Percentiles rank a stretch among this genome's conserved stretches.
phyloP scores from a whole-genome alignment of 2,329 filamentous ascomycete species.

The Aspergillus tubingensis region DNA sequence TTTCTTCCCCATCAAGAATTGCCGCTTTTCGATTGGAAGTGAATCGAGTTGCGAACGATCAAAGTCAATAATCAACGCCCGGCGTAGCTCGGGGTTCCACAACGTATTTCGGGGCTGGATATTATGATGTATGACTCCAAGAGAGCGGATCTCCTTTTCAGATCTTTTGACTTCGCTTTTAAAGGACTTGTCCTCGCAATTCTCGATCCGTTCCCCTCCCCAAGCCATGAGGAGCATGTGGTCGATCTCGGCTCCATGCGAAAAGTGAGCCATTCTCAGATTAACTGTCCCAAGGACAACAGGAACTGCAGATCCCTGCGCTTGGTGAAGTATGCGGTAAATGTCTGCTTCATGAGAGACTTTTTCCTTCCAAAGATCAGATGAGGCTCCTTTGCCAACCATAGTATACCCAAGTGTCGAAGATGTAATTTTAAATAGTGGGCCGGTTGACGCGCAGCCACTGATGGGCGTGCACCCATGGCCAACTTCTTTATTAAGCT shows the following conservation, averaged over 20 bases:
- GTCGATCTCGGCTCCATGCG: background rate
- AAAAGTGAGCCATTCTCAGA: slow-evolving; percentile 9
- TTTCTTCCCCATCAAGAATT: too few relatives aligned
- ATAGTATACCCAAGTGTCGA: slow-evolving; percentile 25
- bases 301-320: slow-evolving; percentile 29
- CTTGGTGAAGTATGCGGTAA: slow-evolving; percentile 25
- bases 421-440: slow-evolving; percentile 34
- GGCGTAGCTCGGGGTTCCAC: background rate
- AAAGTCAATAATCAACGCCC: background rate
- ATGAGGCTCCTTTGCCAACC: slow-evolving; percentile 33
- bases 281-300: slow-evolving; percentile 31
- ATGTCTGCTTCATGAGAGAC: slow-evolving; percentile 27
- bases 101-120: background rate
- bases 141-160: background rate
- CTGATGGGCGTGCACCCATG: slow-evolving; percentile 28
- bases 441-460: slow-evolving; percentile 26
- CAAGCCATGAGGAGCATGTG: background rate
- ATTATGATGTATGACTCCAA: background rate
- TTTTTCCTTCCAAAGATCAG: slow-evolving; percentile 19
- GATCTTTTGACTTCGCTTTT: background rate
- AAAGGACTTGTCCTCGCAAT: background rate
- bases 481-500: background rate
- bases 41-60: too few relatives aligned
- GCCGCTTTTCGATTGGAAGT: too few relatives aligned
- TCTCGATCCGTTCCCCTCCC: background rate